Evolutionary conservation across 2,329 filamentous ascomycete genomes (phyloP), one percentile per base, ranked within the genome.

Genomic region (Pyricularia sp.): DNA sequence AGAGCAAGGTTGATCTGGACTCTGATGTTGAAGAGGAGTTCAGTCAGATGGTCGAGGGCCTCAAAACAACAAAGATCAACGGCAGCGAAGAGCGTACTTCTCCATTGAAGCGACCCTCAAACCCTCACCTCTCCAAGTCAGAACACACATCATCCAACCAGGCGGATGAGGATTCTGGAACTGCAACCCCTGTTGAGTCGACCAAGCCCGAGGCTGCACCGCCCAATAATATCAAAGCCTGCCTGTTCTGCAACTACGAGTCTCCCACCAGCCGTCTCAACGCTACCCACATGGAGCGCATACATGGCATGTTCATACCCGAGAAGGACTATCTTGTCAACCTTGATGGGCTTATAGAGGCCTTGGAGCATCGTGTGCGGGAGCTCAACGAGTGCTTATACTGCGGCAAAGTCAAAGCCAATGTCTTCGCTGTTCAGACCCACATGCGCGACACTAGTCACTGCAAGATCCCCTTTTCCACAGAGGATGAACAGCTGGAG

Each of bases 371-470:
- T 72, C 96, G 93, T 73, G 90, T 99, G 59, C 86, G 90, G 71
- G 87, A 93, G 70, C 87, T 90, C 71, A 88, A 93, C 76, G 90
- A 97, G 78, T 99, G 95, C 78, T 79, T 99, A 65, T 93, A 90
- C 76, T 99, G 95, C 77, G 90, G 92, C 76, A 96, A 95, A 78
- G 79, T 90, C 63, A 92, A 95, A 76, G 87, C 90, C 71, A 94
- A 90, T 14, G 84, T 91, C 0, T 88, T 90, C 69, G 94, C 92
- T 23, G 88, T 94, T 30, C 94, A 97, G 77, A 97, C 94, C 0
- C 95, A 99, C 78, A 99, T 99, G 95, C 90, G 93, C 64, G 95
- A 99, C 78, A 94, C 93, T 77, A 91, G 93, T 0, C 95, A 99
- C 80, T 98, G 94, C 85, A 97, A 94, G 86, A 96, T 99, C 73